A percentile compares a stretch with the other conserved stretches of the same genome.
Evolutionary conservation across 2,329 filamentous ascomycete species (phyloP).

Genomic region (Penicillium sp.): DNA sequence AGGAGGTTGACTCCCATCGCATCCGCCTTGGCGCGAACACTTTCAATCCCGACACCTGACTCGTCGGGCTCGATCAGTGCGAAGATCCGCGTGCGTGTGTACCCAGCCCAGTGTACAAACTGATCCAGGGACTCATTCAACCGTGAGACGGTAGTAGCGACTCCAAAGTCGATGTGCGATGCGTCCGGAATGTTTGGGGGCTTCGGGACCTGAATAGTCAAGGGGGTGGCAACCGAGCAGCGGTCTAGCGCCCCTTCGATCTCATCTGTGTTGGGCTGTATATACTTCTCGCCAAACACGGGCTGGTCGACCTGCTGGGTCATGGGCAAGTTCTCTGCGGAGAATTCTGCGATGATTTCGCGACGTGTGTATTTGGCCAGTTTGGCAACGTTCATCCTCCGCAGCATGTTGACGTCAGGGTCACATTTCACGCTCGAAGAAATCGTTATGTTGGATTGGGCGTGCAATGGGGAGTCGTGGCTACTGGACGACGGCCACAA

Average conservation of each 20-base stretch:
- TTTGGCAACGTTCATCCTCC: constrained; percentile 26
- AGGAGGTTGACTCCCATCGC: constrained; percentile 45
- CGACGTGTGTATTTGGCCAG: constrained; percentile 33
- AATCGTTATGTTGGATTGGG: constrained; percentile 32
- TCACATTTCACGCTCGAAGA: constrained; percentile 29
- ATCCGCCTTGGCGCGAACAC: constrained; percentile 37
- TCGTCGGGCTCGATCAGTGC: constrained; percentile 50
- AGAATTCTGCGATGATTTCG: constrained; percentile 27
- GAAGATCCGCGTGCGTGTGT: constrained; percentile 53
- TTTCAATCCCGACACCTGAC: constrained; percentile 11
- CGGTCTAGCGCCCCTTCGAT: constrained; percentile 25
- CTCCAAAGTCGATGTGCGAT: constrained; percentile 57
- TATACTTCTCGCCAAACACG: constrained; percentile 19
- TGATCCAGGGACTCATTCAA: constrained; percentile 52
- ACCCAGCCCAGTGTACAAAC: constrained; percentile 58
- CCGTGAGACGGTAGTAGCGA: constrained; percentile 55
- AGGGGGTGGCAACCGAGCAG: constrained; percentile 45
- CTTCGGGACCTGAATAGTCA: constrained; percentile 50
- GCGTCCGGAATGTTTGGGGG: constrained; percentile 47
- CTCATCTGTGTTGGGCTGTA: background rate
- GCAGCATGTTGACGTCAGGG: constrained; percentile 26
- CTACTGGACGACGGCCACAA: constrained; percentile 27
- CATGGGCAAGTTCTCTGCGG: constrained; percentile 24
- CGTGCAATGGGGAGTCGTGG: constrained; percentile 7
- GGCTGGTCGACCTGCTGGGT: constrained; percentile 29